Conservation (phyloP, 257 asterid genomes). For the Oldenlandia corymbosa region DNA sequence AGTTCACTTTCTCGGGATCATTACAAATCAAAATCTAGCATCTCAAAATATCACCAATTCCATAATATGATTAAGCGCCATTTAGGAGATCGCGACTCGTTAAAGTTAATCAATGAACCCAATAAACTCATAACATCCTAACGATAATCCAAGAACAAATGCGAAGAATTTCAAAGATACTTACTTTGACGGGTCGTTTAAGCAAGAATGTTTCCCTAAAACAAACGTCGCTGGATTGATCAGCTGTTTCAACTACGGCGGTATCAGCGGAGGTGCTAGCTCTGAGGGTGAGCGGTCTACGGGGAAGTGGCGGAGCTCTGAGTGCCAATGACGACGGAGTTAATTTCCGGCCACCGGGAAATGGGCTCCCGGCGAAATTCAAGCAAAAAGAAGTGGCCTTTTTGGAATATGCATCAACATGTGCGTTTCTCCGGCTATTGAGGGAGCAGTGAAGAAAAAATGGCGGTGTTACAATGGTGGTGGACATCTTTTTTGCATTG, state of each 20-base stretch:
- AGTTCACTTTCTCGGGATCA: not conserved
- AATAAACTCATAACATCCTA: not conserved
- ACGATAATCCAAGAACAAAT: not conserved
- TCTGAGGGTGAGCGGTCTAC: conserved; percentile 15
- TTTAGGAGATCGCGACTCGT: not conserved
- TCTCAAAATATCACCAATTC: not conserved
- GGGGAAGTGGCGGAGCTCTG: conserved; percentile 7
- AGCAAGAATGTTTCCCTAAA: conserved; percentile 38
- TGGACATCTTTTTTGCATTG: conserved; percentile 35
- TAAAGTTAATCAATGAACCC: too few relatives aligned
- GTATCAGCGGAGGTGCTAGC: conserved; percentile 45
- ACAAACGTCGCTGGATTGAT: conserved; percentile 38
- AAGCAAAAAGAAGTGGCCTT: conserved; percentile 22
- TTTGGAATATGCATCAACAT: conserved; percentile 16
- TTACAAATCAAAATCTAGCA: not conserved
- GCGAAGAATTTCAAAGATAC: not conserved
- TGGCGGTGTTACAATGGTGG: conserved; percentile 35
- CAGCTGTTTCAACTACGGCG: conserved; percentile 40
- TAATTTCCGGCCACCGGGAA: conserved; percentile 18
- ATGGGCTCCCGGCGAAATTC: conserved; percentile 30
- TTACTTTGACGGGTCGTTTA: conserved; percentile 29
- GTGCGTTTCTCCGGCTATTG: conserved; percentile 24
- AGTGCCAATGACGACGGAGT: conserved; percentile 29
- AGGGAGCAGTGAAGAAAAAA: conserved; percentile 25
- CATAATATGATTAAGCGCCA: not conserved